Base-by-base conservation (phyloP, 306 rosid species). In the Trichosanthes truncata region DNA sequence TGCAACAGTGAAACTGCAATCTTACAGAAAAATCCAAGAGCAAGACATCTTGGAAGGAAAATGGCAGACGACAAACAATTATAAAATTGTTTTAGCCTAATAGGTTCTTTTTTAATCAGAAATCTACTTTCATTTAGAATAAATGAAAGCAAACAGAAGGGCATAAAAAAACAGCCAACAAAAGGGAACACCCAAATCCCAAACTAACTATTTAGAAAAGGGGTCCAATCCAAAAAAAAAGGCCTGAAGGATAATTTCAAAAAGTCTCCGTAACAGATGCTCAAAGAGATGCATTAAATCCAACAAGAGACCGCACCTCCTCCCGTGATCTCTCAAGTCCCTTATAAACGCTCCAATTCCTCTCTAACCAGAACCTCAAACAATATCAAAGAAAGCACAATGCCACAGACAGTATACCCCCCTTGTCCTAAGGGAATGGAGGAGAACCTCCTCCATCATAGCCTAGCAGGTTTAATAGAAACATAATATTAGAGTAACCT, bases 1-100 rank as follows among this genome's bases (percentile, higher is more conserved):
- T 95, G 91, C 79, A 80, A 46, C 60, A 74, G 9, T 49, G 14
- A 29, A 25, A 74, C 60, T 49, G 38, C 65, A 79, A 53, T 31
- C 52, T 73, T 31, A 56, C 61, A 26, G 48, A 80, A 84, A 53
- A 7, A 65, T 56, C 11, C n/a, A 62, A 33, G n/a, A 65, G 26
- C 21, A 31, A 21, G 35, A 29, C 72, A 46, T 6, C 35, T 12
- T 26, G 21, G 57, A 31, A 76, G 23, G 11, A 76, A 81, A 14
- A 26, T 52, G 43, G 17, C 49, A 40, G 60, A 26, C 3, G 9
- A 71, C 38, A 71, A 66, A 66, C 14, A 26, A 11, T 33, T 87
- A 55, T 82, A 78, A 35, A 41, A 75, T 4, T 48, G 25, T 45
- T 73, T 72, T 23, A 72, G 77, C 11, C 17, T 35, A 51, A 17